Base-by-base conservation (phyloP, 148 eudicot species). In the Bassia scoparia region DNA sequence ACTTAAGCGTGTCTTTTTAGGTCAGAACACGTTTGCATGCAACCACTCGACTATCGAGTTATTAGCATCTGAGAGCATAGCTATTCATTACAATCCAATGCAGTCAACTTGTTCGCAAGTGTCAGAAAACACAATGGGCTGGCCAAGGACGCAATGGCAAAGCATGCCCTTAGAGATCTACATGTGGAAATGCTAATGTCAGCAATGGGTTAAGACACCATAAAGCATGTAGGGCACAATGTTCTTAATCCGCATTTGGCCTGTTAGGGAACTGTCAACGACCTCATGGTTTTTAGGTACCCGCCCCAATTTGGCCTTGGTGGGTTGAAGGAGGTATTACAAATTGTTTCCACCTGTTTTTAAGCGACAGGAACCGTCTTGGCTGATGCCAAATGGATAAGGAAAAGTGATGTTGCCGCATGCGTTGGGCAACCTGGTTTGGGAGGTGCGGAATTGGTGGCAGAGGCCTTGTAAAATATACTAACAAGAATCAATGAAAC, bases 71-170 rank as follows among this genome's bases (percentile, higher is more conserved):
- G 2, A 0, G 3, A 85, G 26, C 11, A 64, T 7, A 2, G 80
- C 76, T 0, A 37, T 20, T 81, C 88, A 26, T 85, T 83, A 18
- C 93, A 89, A 2, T 90, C 93, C 2, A 89, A 24, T 29, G 75
- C 68, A 0, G 74, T 77, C 54, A 84, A 80, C 48, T 30, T 79
- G 62, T 82, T 87, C 16, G 54, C 68, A 0, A n/a, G 77, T 67
- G 0, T 75, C 68, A 0, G 90, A 87, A 77, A 85, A 82, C 21
- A 68, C 72, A 69, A 63, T 86, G 1, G 88, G 86, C 0, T 1
- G 34, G 41, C 41, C 41, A 37, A 3, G 3, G 3, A 7, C 7
- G 41, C 41, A 37, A 37, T 7, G 7, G 41, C 3, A 7, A 37
- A 37, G 7, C 41, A 37, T 37, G 41, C 41, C 41, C 41, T 37